Percentiles rank a stretch among this genome's conserved stretches.
phyloP scores from a whole-genome alignment of 495 filamentous ascomycete species.

The Hyaloscypha finlandica region DNA sequence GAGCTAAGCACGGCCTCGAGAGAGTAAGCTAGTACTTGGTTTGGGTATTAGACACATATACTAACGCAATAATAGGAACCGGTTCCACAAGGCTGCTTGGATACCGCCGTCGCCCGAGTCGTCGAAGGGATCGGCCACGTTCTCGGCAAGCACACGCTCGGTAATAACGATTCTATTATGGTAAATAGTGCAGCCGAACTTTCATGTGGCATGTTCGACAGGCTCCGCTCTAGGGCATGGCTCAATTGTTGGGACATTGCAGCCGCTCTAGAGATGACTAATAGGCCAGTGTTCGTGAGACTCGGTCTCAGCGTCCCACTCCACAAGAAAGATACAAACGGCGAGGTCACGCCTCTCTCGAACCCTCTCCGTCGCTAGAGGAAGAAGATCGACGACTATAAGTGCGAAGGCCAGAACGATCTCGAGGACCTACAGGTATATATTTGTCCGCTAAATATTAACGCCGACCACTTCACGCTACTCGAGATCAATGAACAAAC shows the following conservation, averaged over 20 bases:
- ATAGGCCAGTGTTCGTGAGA: conserved; percentile 25
- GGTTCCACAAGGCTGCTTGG: conserved; percentile 21
- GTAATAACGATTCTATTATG: conserved; percentile 23
- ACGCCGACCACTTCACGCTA: conserved; percentile 29
- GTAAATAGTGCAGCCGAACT: conserved; percentile 22
- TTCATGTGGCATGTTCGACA: conserved; percentile 22
- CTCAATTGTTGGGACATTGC: conserved; percentile 25
- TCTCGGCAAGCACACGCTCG: conserved; percentile 21
- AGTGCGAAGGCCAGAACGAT: conserved; percentile 22
- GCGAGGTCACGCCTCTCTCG: conserved; percentile 23
- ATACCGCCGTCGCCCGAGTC: conserved; percentile 16
- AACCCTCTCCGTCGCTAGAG: conserved; percentile 25
- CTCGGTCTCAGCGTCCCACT: conserved; percentile 21
- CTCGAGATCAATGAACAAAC: conserved; percentile 32
- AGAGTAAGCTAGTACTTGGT: conserved; percentile 23
- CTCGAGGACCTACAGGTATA: not conserved
- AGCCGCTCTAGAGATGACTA: conserved; percentile 25
- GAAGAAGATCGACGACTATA: conserved; percentile 26
- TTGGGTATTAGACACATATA: conserved; percentile 15
- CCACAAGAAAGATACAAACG: conserved; percentile 22
- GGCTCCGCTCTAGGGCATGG: conserved; percentile 21
- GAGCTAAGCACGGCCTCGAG: conserved; percentile 17
- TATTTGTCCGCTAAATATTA: conserved; percentile 26
- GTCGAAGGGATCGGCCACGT: conserved; percentile 22
- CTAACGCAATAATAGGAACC: conserved; percentile 23